These are phyloP conservation scores for Thielaviopsis populi DNA, from an alignment of 2,329 filamentous ascomycete genomes.

Conservation along the genomic window DNA sequence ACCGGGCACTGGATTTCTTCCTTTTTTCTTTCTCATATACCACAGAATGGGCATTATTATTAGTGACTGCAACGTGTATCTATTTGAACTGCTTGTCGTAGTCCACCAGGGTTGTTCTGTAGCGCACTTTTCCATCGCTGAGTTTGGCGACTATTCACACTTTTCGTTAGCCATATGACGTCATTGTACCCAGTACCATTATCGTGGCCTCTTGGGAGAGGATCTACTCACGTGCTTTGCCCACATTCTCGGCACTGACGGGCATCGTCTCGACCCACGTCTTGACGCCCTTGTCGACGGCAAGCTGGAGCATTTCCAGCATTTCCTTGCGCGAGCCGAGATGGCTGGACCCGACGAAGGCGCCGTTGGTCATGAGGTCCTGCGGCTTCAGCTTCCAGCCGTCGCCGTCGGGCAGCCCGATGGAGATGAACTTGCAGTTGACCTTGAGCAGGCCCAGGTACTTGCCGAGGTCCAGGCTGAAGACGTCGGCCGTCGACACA, in stretches of 20 bases:
- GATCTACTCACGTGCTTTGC: constrained; percentile 14
- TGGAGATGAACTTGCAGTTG: constrained; percentile 64
- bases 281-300: constrained; percentile 52
- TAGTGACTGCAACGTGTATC: not conserved
- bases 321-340: constrained; percentile 56
- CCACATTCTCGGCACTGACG: constrained; percentile 49
- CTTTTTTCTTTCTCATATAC: too few species aligned
- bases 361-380: constrained; percentile 60
- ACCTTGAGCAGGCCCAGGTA: constrained; percentile 72
- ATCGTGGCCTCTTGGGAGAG: too few species aligned
- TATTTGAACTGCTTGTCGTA: constrained; percentile 20
- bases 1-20: not conserved
- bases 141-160: constrained; percentile 7
- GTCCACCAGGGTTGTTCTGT: constrained; percentile 19
- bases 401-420: constrained; percentile 64
- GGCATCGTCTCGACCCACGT: constrained; percentile 60
- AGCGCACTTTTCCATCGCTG: constrained; percentile 16
- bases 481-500: constrained; percentile 53
- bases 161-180: not conserved
- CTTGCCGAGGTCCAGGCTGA: constrained; percentile 50
- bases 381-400: constrained; percentile 58
- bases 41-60: not conserved
- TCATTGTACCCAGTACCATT: not conserved
- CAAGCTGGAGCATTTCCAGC: constrained; percentile 55
- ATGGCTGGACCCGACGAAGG: constrained; percentile 56